Percentiles rank a stretch among this genome's conserved stretches.
Evolutionary conservation across 768 basidiomycete species (phyloP).

Genomic region (Artomyces pyxidatus): DNA sequence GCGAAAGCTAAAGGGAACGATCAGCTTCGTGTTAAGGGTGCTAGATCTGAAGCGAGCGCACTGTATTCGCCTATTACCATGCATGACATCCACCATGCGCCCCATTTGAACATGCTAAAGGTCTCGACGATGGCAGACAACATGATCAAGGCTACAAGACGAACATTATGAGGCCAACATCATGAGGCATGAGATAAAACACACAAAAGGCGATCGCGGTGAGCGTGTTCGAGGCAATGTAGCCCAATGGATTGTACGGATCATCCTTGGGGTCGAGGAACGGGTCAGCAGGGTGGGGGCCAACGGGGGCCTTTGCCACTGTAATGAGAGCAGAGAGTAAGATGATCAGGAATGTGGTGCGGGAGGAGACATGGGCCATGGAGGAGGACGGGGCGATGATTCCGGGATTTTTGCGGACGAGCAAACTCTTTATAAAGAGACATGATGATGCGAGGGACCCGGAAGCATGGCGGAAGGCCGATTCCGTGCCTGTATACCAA

Average conservation of each 20-base stretch:
- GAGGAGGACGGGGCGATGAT: not conserved
- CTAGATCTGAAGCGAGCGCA: slow-evolving; percentile 19
- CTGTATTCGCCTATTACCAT: slow-evolving; percentile 58
- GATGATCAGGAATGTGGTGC: not conserved
- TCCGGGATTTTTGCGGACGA: too few species aligned
- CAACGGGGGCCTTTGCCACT: not conserved
- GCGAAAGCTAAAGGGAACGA: slow-evolving; percentile 38
- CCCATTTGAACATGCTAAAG: slow-evolving; percentile 12
- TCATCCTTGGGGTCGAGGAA: slow-evolving; percentile 45
- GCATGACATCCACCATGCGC: slow-evolving; percentile 15
- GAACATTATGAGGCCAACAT: not conserved
- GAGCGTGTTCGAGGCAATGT: slow-evolving; percentile 46
- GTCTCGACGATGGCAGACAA: not conserved
- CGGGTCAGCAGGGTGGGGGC: slow-evolving; percentile 24
- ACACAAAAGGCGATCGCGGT: slow-evolving; percentile 43
- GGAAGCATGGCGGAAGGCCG: too few species aligned
- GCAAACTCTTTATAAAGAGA: too few species aligned
- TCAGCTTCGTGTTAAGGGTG: not conserved
- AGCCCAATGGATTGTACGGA: slow-evolving; percentile 43
- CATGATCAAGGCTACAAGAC: slow-evolving; percentile 2
- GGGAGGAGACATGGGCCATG: not conserved
- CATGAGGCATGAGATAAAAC: too few species aligned
- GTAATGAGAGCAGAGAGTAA: not conserved
- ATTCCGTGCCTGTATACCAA: too few species aligned
- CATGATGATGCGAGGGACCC: too few species aligned